Evolutionary conservation across 192 early-diverging fungal genomes (phyloP), one percentile per base, ranked within the genome.

Genomic region (Coemansia asiatica): DNA sequence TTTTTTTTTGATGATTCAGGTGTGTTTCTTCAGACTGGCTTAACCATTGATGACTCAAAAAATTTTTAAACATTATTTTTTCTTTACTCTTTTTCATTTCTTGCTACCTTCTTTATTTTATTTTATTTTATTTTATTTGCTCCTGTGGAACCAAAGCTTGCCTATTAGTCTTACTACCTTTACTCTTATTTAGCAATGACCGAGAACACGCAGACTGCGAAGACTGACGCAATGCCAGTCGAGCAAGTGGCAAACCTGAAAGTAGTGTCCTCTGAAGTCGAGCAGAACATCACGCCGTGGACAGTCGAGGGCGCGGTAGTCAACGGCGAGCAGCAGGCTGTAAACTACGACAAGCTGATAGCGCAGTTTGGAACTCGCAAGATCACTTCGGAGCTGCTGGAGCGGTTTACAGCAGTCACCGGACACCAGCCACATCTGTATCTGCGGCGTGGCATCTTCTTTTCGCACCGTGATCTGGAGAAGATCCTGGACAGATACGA

Each of bases 261-360:
- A 1, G 53, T 75, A 1, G 53, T 75, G 46, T 29, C 61, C 54
- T 4, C 23, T 8, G 40, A 50, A 0, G 31, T 38, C 8, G 68
- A 56, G 18, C 80, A 82, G 59, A 71, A 72, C 59, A 50, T 98
- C 33, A 93, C 90, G 21, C 97, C 97, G 36, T 98, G 93, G 93
- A 87, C 91, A 38, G 97, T 98, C 1, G 85, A 96, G 74, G 96
- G 95, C 66, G 92, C 92, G 25, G 83, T 91, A 48, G 94, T 90
- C 4, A 90, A 95, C 70, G 96, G 96, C 66, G 88, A 90, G 64
- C 77, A 84, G 25, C 84, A 87, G 56, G 92, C 87, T 35, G 97
- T 98, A 71, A 89, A 98, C 89, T 98, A 98, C 76, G 86, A 93
- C 68, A 91, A 87, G 69, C 85, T 98, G 23, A 86, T 96, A 58